These are phyloP conservation scores for Spirogloea muscicola DNA, from an alignment of 139 green algal genomes.

Conservation along the genomic window DNA sequence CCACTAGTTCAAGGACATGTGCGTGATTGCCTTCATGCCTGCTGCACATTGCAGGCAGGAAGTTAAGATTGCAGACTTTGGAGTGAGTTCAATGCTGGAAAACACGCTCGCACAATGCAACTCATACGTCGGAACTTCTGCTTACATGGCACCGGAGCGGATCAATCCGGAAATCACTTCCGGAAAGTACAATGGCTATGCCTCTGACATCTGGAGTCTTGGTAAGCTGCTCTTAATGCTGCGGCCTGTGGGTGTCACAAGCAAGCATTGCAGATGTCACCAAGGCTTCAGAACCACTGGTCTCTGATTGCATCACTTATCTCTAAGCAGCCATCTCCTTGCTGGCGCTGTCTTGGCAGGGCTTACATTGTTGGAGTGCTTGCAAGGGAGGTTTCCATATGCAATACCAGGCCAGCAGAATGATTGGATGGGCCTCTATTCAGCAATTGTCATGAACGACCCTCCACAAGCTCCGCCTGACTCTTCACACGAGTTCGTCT, in stretches of 20 bases:
- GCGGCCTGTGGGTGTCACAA: no score
- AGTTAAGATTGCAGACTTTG: conserved; percentile 52
- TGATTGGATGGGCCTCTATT: conserved; percentile 33
- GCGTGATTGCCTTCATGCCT: background rate
- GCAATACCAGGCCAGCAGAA: background rate
- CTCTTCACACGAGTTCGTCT: conserved; percentile 37
- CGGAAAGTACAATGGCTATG: conserved; percentile 27
- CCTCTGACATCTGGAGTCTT: conserved; percentile 35
- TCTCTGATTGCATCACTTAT: no score
- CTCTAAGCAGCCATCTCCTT: no score
- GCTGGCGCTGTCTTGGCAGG: no score
- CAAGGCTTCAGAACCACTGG: no score
- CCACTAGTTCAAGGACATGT: no score
- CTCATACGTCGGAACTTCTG: conserved; percentile 43
- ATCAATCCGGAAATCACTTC: conserved; percentile 19
- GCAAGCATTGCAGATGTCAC: no score
- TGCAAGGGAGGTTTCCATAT: conserved; percentile 44
- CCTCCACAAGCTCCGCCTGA: conserved; percentile 7
- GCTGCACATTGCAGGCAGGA: background rate
- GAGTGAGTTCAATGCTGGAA: conserved; percentile 29
- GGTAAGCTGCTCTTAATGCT: no score
- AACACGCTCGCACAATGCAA: conserved; percentile 47
- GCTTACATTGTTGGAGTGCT: conserved; percentile 38
- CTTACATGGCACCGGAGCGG: conserved; percentile 46
- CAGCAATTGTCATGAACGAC: conserved; percentile 28